Evolutionary conservation across 768 basidiomycete species (phyloP).

Genomic region (Trametes punicea): DNA sequence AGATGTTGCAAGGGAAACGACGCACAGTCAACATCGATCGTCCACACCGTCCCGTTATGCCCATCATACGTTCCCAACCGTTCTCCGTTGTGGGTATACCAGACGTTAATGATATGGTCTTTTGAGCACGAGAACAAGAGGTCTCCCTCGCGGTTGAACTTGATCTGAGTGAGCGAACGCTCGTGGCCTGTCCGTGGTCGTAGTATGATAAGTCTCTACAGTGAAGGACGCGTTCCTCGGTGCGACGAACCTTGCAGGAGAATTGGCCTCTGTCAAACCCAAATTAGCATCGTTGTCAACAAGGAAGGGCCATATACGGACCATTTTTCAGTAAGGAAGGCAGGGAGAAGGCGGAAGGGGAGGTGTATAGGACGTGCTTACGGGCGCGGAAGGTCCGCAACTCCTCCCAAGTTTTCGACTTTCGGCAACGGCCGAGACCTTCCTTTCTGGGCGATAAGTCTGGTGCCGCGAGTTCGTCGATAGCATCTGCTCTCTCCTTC

Average conservation of each 20-base stretch:
- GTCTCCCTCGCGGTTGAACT: conserved; percentile 96
- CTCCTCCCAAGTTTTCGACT: conserved; percentile 19
- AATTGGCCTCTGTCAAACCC: conserved; percentile 31
- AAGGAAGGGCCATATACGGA: not conserved
- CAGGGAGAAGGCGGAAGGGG: not conserved
- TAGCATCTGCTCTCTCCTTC: not conserved
- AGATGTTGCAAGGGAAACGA: not conserved
- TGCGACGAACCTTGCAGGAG: conserved; percentile 32
- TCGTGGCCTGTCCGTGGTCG: conserved; percentile 70
- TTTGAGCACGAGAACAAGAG: conserved; percentile 94
- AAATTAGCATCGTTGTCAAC: conserved; percentile 1
- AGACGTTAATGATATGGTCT: conserved; percentile 92
- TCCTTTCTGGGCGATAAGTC: not conserved
- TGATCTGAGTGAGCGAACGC: conserved; percentile 95
- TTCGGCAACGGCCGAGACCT: conserved; percentile 12
- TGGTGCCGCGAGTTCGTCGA: no score
- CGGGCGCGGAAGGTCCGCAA: conserved; percentile 10
- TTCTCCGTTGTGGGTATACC: conserved; percentile 98
- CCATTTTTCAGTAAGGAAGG: conserved; percentile 23
- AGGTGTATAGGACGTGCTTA: conserved; percentile 8
- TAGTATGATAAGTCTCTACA: not conserved
- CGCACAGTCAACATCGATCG: conserved; percentile 93
- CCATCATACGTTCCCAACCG: conserved; percentile 95
- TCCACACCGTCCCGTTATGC: conserved; percentile 96
- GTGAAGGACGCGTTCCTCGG: not conserved